A percentile compares a stretch with the other conserved stretches of the same genome.
Conservation (phyloP, 2,329 filamentous ascomycete genomes). For the Cryphonectria carpinicola region DNA sequence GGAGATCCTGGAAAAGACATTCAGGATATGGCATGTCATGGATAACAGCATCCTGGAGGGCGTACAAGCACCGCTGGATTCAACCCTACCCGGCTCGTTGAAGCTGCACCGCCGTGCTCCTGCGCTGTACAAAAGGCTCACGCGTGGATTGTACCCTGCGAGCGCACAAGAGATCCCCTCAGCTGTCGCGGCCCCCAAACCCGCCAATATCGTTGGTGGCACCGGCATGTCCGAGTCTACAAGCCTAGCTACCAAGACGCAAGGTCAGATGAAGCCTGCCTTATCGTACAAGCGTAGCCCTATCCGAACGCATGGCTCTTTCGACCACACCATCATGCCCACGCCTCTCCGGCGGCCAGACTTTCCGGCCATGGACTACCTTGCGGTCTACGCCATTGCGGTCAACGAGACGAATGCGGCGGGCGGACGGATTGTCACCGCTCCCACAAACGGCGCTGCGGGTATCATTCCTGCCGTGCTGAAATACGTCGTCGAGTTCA, state of each 20-base stretch:
- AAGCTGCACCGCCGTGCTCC: constrained; percentile 53
- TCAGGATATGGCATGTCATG: constrained; percentile 57
- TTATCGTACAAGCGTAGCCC: constrained; percentile 37
- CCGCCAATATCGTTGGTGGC: constrained; percentile 8
- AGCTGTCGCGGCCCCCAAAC: constrained; percentile 10
- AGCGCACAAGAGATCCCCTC: constrained; percentile 21
- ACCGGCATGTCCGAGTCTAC: constrained; percentile 18
- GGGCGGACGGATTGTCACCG: constrained; percentile 55
- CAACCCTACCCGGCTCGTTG: constrained; percentile 50
- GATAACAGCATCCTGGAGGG: constrained; percentile 54
- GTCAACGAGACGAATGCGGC: constrained; percentile 59
- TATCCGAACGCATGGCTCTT: constrained; percentile 49
- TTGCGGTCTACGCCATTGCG: constrained; percentile 55
- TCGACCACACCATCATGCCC: constrained; percentile 51
- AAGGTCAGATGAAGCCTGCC: constrained; percentile 49
- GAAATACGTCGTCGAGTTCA: constrained; percentile 54
- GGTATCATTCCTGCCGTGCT: constrained; percentile 56
- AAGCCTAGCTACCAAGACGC: constrained; percentile 44
- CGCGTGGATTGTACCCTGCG: constrained; percentile 50
- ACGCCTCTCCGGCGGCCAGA: constrained; percentile 50
- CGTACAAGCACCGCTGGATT: constrained; percentile 48
- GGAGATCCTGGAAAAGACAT: constrained; percentile 51
- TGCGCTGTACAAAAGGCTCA: constrained; percentile 48
- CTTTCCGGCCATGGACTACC: constrained; percentile 55
- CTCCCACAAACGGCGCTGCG: constrained; percentile 55